A percentile compares a stretch with the other conserved stretches of the same genome.
Conservation (phyloP, 768 basidiomycete genomes). For the Steccherinum ochraceum region DNA sequence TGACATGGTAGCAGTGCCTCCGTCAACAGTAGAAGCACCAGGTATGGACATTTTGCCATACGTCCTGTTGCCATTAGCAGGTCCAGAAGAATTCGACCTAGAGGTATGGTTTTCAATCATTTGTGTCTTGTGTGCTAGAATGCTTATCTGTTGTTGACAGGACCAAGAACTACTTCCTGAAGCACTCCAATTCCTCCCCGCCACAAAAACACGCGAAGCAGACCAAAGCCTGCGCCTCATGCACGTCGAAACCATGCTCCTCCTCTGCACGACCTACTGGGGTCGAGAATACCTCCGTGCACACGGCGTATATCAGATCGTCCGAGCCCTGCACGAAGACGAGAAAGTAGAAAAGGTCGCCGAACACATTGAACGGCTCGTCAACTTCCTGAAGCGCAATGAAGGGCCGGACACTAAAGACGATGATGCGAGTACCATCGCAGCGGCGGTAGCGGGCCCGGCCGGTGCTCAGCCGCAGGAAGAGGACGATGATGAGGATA, state of each 20-base stretch:
- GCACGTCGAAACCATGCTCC: conserved; percentile 82
- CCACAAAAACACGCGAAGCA: conserved; percentile 76
- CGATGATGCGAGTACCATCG: conserved; percentile 20
- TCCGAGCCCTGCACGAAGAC: conserved; percentile 68
- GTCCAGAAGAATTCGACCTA: conserved; percentile 91
- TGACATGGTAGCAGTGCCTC: conserved; percentile 45
- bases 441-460: conserved; percentile 13
- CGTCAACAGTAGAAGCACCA: conserved; percentile 51
- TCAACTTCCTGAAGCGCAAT: conserved; percentile 75
- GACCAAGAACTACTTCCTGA: conserved; percentile 84
- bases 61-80: conserved; percentile 85
- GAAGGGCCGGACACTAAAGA: conserved; percentile 52
- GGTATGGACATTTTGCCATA: conserved; percentile 84
- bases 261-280: conserved; percentile 86
- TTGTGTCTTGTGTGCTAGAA: neutral
- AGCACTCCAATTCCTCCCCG: conserved; percentile 82
- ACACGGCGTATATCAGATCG: conserved; percentile 82
- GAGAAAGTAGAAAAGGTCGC: conserved; percentile 85
- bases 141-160: conserved; percentile 28
- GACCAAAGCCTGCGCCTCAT: conserved; percentile 73
- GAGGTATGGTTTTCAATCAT: conserved; percentile 45
- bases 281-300: conserved; percentile 76
- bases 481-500: conserved; percentile 40
- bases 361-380: conserved; percentile 84
- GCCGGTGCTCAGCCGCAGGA: conserved; percentile 4